Percentiles rank a stretch among this genome's conserved stretches.
These are phyloP conservation scores for Aegilops longissima DNA, from an alignment of 176 grass and related monocot species.

Conservation along the genomic window DNA sequence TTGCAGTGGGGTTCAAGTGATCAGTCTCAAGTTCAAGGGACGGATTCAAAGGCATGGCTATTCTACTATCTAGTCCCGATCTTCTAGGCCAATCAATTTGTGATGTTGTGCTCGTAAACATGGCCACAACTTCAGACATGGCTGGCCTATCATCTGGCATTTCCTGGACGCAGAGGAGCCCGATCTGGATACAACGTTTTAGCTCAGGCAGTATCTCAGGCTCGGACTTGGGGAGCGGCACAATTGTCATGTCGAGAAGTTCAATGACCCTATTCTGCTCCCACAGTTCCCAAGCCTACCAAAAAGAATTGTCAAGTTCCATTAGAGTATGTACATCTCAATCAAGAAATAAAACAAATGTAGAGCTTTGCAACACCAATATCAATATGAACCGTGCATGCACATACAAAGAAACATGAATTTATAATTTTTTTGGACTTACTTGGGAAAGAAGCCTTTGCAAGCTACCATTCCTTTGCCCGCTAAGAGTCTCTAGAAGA, in stretches of 20 bases:
- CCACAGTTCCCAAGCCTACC: conserved; percentile 46
- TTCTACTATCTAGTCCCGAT: background rate
- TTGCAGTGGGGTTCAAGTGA: background rate
- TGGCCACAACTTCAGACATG: conserved; percentile 30
- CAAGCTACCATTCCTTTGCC: background rate
- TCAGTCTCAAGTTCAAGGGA: background rate
- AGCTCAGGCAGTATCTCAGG: background rate
- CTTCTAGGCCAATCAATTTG: conserved; percentile 7
- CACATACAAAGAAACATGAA: background rate
- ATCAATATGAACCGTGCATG: background rate
- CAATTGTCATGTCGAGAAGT: conserved; percentile 4
- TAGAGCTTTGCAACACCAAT: background rate
- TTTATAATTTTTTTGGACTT: background rate
- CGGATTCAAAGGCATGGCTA: background rate
- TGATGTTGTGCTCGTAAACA: conserved; percentile 31
- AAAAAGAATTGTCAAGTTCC: background rate
- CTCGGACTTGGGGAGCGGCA: background rate
- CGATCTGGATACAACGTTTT: conserved; percentile 41
- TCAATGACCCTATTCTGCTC: conserved; percentile 9
- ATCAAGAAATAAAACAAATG: background rate
- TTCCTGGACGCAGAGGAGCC: conserved; percentile 48
- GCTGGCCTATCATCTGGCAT: conserved; percentile 28
- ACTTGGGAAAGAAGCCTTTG: background rate
- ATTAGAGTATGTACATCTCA: background rate
- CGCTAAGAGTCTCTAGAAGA: background rate